Base-by-base conservation (phyloP, 495 filamentous ascomycete genomes). In the Cudoniella acicularis region DNA sequence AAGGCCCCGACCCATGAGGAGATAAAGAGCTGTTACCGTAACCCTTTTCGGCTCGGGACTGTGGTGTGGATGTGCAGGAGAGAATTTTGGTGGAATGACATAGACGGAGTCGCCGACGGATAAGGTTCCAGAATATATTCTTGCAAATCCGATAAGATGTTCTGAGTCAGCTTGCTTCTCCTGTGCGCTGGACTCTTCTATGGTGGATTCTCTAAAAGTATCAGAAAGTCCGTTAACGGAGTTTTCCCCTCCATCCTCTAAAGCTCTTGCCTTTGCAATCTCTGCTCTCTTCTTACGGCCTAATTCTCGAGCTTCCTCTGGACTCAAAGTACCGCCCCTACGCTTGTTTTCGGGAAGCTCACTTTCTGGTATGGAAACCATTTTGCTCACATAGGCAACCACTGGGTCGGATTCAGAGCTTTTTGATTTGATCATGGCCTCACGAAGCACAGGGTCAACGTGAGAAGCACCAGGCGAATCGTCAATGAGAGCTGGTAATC, bases 371-470 rank as follows among this genome's bases (percentile, higher is more conserved):
- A 98, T 83, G 1, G 94, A 91, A 20, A 96, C 89, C 92, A 99
- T 96, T 72, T 99, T 99, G 72, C 92, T 97, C 43, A 99, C 91
- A 63, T 95, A 99, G 10, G 92, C 94, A 6, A 98, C 90, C 2
- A 95, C 85, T 1, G 94, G 93, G 49, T 87, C 87, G 0, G 83
- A 79, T 9, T 79, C 72, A 0, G 72, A 73, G 2, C 82, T 83
- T 62, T 88, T 87, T 68, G 94, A 97, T 1, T 85, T 79, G 3
- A 89, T 67, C 85, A 98, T 91, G 9, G 94, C 92, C 18, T 87
- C 77, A 58, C 83, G 87, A 46, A 97, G 72, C 1, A 75, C 73
- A 9, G 80, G 74, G 53, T 88, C 84, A 18, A 98, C 79, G 58
- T 83, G 77, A 11, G 83, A 75, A 25, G 86, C 76, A 2, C 90